Evolutionary conservation across 1,284 basidiomycete genomes (phyloP).

Genomic region (Phylloboletellus chloephorus): DNA sequence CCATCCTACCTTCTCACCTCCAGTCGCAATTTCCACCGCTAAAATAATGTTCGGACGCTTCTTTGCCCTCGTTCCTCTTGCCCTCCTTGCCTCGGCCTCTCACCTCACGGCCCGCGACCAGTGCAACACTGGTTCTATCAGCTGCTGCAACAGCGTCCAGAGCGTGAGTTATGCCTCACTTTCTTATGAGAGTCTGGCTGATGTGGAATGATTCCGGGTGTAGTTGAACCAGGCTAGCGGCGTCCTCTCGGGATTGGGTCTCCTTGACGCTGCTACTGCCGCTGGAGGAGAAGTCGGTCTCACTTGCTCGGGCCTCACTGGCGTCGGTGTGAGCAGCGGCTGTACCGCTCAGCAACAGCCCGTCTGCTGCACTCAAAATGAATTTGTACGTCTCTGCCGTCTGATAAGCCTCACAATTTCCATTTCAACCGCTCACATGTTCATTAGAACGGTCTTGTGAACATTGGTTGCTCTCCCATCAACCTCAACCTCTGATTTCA

Average conservation of each 20-base stretch:
- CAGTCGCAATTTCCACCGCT: too few species aligned
- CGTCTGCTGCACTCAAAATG: constrained; percentile 14
- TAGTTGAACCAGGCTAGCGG: constrained; percentile 2
- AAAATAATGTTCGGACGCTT: constrained; percentile 14
- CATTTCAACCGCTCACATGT: too few species aligned
- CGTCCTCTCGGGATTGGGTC: not conserved
- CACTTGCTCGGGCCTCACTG: constrained; percentile 8
- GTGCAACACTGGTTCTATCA: constrained; percentile 9
- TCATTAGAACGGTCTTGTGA: constrained; percentile 15
- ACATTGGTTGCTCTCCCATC: constrained; percentile 17
- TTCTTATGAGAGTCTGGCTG: not conserved
- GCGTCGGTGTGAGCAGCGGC: constrained; percentile 6
- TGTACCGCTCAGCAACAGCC: constrained; percentile 10
- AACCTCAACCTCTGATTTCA: constrained; percentile 6
- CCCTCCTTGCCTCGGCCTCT: constrained; percentile 12
- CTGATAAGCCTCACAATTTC: too few species aligned
- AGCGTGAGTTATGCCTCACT: not conserved
- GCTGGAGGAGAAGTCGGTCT: constrained; percentile 11
- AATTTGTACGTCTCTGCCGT: constrained; percentile 9
- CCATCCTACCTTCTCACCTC: constrained; percentile 1
- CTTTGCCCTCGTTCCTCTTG: constrained; percentile 17
- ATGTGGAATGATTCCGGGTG: not conserved
- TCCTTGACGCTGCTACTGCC: not conserved
- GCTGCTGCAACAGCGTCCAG: constrained; percentile 11
- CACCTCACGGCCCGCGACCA: constrained; percentile 6